phyloP scores from a whole-genome alignment of 1,284 basidiomycete species.

The Rhodotorula glutinis region DNA sequence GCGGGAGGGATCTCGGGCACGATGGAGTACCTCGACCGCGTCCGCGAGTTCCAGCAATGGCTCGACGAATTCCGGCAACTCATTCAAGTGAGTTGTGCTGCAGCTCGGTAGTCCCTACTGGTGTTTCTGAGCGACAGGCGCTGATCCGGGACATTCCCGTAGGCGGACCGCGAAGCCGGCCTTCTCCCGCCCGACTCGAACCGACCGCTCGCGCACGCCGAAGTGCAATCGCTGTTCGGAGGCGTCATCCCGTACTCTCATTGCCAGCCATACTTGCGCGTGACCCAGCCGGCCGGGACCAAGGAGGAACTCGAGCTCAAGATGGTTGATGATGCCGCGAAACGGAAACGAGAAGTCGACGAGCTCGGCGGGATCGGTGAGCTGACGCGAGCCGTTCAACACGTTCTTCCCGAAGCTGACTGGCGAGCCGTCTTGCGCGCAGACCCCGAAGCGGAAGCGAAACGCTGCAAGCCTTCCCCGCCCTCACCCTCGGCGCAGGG shows the following conservation, averaged over 20 bases:
- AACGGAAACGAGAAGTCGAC: slow-evolving; percentile 24
- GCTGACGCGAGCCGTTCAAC: not conserved
- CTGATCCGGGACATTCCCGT: not conserved
- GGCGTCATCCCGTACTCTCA: slow-evolving; percentile 50
- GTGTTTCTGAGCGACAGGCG: not conserved
- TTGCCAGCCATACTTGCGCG: slow-evolving; percentile 50
- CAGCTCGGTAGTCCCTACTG: not conserved
- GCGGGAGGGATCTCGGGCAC: slow-evolving; percentile 15
- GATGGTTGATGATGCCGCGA: slow-evolving; percentile 18
- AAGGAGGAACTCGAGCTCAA: slow-evolving; percentile 18
- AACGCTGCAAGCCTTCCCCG: slow-evolving; percentile 12
- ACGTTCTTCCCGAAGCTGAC: no score
- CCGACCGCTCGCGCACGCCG: slow-evolving; percentile 32
- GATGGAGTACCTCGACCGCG: slow-evolving; percentile 51
- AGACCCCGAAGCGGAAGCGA: slow-evolving; percentile 8
- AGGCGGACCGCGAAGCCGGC: slow-evolving; percentile 35
- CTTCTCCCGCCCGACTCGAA: slow-evolving; percentile 29
- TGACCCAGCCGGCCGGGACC: slow-evolving; percentile 34
- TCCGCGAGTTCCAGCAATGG: slow-evolving; percentile 61
- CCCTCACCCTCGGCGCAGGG: not conserved
- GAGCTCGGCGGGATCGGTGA: slow-evolving; percentile 17
- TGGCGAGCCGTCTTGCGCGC: no score
- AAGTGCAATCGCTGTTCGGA: slow-evolving; percentile 37
- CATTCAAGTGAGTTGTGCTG: slow-evolving; percentile 58
- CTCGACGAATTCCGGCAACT: slow-evolving; percentile 64